Base-by-base conservation (phyloP, 306 rosid genomes). In the Hippophae rhamnoides region DNA sequence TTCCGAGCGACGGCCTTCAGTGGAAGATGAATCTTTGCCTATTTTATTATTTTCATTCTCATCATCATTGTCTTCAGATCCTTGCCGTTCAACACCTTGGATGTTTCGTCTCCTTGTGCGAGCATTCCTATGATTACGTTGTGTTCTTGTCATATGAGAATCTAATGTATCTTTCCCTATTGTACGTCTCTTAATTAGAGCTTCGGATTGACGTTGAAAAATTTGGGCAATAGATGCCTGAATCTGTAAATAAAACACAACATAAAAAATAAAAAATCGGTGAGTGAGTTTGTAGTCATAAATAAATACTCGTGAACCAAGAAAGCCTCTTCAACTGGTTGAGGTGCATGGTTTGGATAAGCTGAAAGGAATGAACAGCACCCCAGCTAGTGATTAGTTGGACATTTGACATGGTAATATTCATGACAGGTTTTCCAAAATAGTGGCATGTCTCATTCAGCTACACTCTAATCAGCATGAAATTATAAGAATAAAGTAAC, bases 191-290 rank as follows among this genome's bases (percentile, higher is more conserved):
- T 85, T 86, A 57, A 68, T 82, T 43, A 90, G 72, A 69, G 97
- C 97, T 78, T 90, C 97, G 53, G 95, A 80, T 72, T 87, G 97
- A 55, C 94, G 81, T 68, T 84, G 90, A 73, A 86, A 78, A 46
- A 84, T 86, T 59, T 76, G 79, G n/a, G 85, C 85, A 73, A 80
- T 80, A 57, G 85, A 80, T 18, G 73, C 80, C 62, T 80, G 85
- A 49, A 80, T 72, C 85, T 80, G 76, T 47, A 66, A 42, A 72
- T 38, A 58, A 48, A 61, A 43, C 65, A 64, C 41, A 41, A 52
- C 55, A 69, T 41, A 11, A 55, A 56, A 62, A 56, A 57, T 18
- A 54, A 60, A 60, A 54, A 59, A 49, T 69, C 9, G 13, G 26
- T 31, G 38, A 31, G 60, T 41, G 51, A 56, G 63, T 10, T 47